These are phyloP conservation scores for Thalassiosira pacifica DNA, from an alignment of 352 stramenopile species.

Conservation along the genomic window DNA sequence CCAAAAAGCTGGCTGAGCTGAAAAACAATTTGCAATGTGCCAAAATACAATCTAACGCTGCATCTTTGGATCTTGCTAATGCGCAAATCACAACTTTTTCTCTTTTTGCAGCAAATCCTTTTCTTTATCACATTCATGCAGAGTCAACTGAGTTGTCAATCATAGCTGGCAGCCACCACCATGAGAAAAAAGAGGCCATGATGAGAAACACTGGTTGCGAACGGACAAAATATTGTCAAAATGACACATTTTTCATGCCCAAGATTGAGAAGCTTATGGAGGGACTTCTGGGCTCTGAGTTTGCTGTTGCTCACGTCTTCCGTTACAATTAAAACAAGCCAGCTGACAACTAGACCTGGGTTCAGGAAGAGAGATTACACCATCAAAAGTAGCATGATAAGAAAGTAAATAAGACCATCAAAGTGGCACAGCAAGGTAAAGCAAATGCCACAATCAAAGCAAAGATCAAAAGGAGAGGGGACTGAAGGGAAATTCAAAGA, in stretches of 20 bases:
- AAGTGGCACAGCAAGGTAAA: slow-evolving; percentile 54
- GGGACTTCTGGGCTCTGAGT: slow-evolving; percentile 83
- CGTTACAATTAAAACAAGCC: slow-evolving; percentile 58
- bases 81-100: slow-evolving; percentile 72
- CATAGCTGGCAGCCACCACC: slow-evolving; percentile 77
- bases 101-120: slow-evolving; percentile 83
- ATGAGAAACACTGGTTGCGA: slow-evolving; percentile 87
- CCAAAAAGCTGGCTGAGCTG: slow-evolving; percentile 64
- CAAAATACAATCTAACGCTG: slow-evolving; percentile 65
- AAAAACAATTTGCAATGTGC: slow-evolving; percentile 60
- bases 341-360: slow-evolving; percentile 62
- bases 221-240: slow-evolving; percentile 85
- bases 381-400: slow-evolving; percentile 68
- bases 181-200: slow-evolving; percentile 83
- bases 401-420: slow-evolving; percentile 46
- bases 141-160: slow-evolving; percentile 60
- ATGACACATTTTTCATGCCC: slow-evolving; percentile 83
- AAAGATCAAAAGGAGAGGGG: slow-evolving; percentile 69
- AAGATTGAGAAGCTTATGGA: slow-evolving; percentile 84
- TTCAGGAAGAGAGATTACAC: slow-evolving; percentile 78
- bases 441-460: slow-evolving; percentile 66
- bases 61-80: slow-evolving; percentile 71
- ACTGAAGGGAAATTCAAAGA: slow-evolving; percentile 70
- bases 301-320: slow-evolving; percentile 79
- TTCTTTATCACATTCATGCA: slow-evolving; percentile 58